Evolutionary conservation across 257 asterid genomes (phyloP), one percentile per base, ranked within the genome.

Genomic region (Primulina tabacum): DNA sequence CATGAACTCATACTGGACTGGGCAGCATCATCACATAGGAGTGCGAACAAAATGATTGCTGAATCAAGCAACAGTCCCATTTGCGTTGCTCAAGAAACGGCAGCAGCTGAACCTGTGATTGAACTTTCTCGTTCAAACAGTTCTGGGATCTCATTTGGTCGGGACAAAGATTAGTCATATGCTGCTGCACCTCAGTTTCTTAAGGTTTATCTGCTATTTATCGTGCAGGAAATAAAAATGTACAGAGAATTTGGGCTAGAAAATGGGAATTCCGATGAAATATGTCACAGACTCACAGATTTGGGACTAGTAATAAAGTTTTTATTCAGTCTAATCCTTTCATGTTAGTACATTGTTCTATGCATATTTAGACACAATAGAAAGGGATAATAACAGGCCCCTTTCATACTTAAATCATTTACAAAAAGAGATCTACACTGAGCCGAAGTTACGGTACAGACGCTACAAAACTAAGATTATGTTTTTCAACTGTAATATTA

Each of bases 401-500:
- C 52, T 12, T 40, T 40, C 5, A 3, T 40, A 10, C 56, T 47
- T 18, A 47, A 43, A 43, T 62, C 66, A 77, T 66, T 65, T 83
- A 83, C 80, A 74, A n/a, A 14, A 24, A 64, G 71, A 61, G 72
- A 50, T 57, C 40, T 14, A 69, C 7, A 16, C 20, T 16, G 16
- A 47, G 56, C 6, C 55, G 12, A 43, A 43, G 55, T 43, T 47
- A 47, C 2, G 56, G 20, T 16, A 47, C 56, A 47, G 56, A 35
- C 34, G 76, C 65, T 2, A 70, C 37, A 75, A 78, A 75, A 73
- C 73, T 73, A 63, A 73, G 68, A 57, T 82, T 82, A 60, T 73
- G 67, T 30, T 81, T 86, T 70, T 84, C 88, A 33, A 79, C 79
- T 8, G 98, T 89, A 72, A 90, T 92, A 78, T 79, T 79, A 66